Percentiles rank a stretch among this genome's conserved stretches.
phyloP scores from a whole-genome alignment of 78 protist species.

The Dictyostelium purpureum region DNA sequence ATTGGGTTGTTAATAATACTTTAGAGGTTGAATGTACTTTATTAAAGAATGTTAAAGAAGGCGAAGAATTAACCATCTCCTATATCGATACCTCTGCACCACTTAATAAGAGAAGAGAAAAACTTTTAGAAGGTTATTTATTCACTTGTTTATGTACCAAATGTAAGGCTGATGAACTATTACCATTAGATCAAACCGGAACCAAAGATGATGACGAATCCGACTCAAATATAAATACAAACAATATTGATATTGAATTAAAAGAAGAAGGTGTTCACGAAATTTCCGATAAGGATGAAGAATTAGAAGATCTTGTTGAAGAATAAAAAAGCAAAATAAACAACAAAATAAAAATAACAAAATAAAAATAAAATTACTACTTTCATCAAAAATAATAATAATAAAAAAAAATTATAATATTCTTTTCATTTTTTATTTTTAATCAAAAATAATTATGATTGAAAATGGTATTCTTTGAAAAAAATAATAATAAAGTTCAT shows the following conservation, averaged over 20 bases:
- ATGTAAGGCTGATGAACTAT: constrained; percentile 35
- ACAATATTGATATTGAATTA: not conserved
- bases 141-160: constrained; percentile 60
- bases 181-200: not conserved
- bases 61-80: constrained; percentile 45
- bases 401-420: not conserved
- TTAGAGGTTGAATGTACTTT: constrained; percentile 72
- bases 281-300: not conserved
- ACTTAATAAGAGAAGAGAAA: constrained; percentile 28
- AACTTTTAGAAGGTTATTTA: constrained; percentile 53
- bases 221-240: no score
- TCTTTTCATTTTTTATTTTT: not conserved
- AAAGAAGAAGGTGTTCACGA: not conserved
- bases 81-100: constrained; percentile 41
- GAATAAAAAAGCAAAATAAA: constrained; percentile 3
- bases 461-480: not conserved
- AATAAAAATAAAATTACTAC: not conserved
- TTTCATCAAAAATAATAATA: not conserved
- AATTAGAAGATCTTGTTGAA: not conserved
- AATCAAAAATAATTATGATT: not conserved
- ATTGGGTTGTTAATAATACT: constrained; percentile 65
- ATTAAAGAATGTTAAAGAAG: constrained; percentile 39
- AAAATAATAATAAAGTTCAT: not conserved
- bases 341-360: not conserved
- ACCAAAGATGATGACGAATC: not conserved